Conservation (phyloP, 345 rosid genomes). For the Eucalyptus dawsonii region DNA sequence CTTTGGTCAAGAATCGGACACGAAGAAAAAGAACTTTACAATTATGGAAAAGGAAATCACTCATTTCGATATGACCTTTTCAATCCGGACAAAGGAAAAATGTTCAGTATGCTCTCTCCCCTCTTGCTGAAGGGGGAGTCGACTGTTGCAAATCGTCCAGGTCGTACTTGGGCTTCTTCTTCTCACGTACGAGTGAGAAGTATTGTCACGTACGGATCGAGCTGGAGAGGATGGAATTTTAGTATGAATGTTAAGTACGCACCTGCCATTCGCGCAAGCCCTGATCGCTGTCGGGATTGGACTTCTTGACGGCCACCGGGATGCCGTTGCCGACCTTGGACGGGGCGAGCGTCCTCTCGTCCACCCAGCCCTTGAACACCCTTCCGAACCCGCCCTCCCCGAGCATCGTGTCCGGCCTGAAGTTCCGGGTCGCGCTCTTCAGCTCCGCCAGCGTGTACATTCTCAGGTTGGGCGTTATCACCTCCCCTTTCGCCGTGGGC, state of each 20-base stretch:
- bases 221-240: background rate
- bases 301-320: slow-evolving; percentile 80
- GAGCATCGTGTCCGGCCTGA: slow-evolving; percentile 49
- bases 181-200: background rate
- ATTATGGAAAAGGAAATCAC: background rate
- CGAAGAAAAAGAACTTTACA: background rate
- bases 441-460: slow-evolving; percentile 42
- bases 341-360: slow-evolving; percentile 46
- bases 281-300: slow-evolving; percentile 58
- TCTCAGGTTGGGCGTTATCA: slow-evolving; percentile 16
- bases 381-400: slow-evolving; percentile 90
- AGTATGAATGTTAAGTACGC: background rate
- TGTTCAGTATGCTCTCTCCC: background rate
- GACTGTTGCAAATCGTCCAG: background rate
- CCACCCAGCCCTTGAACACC: slow-evolving; percentile 80
- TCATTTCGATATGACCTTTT: background rate
- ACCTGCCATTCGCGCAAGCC: slow-evolving; percentile 79
- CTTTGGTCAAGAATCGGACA: background rate
- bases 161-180: background rate
- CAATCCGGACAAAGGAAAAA: background rate
- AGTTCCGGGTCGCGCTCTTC: slow-evolving; percentile 50
- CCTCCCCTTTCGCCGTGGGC: background rate
- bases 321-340: slow-evolving; percentile 44
- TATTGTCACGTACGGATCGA: background rate
- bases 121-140: background rate